A percentile compares a stretch with the other conserved stretches of the same genome.
These are phyloP conservation scores for Hibiscus trionum DNA, from an alignment of 345 rosid genomes.

Conservation along the genomic window DNA sequence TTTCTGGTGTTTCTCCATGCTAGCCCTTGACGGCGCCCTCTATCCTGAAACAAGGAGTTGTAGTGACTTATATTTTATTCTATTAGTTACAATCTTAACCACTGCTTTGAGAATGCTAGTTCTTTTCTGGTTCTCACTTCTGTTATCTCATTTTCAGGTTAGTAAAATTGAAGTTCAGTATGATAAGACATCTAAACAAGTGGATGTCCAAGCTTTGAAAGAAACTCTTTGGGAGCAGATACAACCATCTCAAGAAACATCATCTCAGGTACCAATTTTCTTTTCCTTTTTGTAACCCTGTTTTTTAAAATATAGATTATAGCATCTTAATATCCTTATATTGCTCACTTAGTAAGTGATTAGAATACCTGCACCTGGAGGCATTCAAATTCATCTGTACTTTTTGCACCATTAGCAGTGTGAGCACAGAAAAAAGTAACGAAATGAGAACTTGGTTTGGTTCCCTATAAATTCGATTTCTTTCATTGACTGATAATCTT, in stretches of 20 bases:
- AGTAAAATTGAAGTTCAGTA: constrained; percentile 72
- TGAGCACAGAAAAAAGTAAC: not conserved
- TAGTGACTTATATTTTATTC: not conserved
- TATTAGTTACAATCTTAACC: not conserved
- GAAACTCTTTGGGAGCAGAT: constrained; percentile 78
- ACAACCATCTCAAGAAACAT: constrained; percentile 36
- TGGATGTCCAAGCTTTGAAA: constrained; percentile 76
- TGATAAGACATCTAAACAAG: constrained; percentile 88
- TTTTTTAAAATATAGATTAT: not conserved
- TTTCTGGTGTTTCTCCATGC: not conserved
- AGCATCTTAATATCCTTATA: not conserved
- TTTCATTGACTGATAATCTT: not conserved
- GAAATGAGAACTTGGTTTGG: not conserved
- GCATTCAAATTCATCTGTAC: not conserved
- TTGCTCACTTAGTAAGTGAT: not conserved
- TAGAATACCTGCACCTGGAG: not conserved
- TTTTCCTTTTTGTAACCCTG: not conserved
- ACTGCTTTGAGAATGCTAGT: constrained; percentile 3
- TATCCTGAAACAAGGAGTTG: not conserved
- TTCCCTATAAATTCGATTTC: not conserved
- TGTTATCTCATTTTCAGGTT: constrained; percentile 40
- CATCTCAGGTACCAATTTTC: constrained; percentile 16
- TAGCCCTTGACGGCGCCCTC: not conserved
- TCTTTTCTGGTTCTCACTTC: constrained; percentile 3
- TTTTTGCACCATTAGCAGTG: not conserved